phyloP scores from a whole-genome alignment of 805 yeast species.

The Metschnikowia santaceciliae region DNA sequence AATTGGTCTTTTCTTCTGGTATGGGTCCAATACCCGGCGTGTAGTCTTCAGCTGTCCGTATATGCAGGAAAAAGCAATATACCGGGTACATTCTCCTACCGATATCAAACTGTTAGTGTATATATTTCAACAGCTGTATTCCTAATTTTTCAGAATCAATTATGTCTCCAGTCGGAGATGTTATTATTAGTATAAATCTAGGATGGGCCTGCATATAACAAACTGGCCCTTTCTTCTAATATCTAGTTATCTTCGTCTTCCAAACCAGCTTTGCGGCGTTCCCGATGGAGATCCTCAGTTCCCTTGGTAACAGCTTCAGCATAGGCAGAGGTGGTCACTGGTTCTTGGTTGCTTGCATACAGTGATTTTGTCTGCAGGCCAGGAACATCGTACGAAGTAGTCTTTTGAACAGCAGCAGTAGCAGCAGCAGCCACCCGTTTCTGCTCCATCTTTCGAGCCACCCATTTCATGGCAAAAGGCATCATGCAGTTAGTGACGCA shows the following conservation, averaged over 20 bases:
- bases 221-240: too few species aligned
- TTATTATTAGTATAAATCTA: too few species aligned
- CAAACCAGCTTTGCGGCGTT: not conserved
- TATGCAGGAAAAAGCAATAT: too few species aligned
- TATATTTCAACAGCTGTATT: too few species aligned
- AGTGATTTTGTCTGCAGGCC: not conserved
- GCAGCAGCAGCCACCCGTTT: constrained; percentile 9
- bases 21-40: too few species aligned
- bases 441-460: constrained; percentile 8
- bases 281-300: not conserved
- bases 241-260: not conserved
- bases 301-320: constrained; percentile 1
- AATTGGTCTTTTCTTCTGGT: too few species aligned
- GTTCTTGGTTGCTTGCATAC: not conserved
- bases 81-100: too few species aligned
- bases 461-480: constrained; percentile 26
- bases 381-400: not conserved
- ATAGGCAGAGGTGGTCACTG: not conserved
- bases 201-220: too few species aligned
- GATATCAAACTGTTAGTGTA: too few species aligned
- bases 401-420: not conserved
- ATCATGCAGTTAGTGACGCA: constrained; percentile 22
- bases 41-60: too few species aligned
- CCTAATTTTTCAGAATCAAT: too few species aligned
- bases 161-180: too few species aligned